phyloP scores from a whole-genome alignment of 2,329 filamentous ascomycete genomes.

The Kalmusia sp. region DNA sequence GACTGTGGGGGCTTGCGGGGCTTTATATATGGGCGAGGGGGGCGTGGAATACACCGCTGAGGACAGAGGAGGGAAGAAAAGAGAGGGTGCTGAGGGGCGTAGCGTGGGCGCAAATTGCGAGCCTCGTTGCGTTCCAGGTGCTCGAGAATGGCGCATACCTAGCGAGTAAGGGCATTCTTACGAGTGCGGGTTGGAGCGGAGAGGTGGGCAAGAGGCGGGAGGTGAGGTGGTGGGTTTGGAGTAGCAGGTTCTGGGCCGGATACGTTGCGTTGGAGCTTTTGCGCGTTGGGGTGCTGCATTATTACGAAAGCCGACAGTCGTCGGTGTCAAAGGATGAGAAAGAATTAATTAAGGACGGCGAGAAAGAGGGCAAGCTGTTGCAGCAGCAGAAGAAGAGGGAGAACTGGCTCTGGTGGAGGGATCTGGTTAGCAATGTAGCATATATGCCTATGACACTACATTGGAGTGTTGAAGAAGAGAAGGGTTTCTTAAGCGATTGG shows the following conservation, averaged over 20 bases:
- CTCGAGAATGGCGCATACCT: slow-evolving; percentile 87
- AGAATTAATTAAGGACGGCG: slow-evolving; percentile 47
- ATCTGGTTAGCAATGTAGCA: slow-evolving; percentile 72
- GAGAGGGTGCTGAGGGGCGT: slow-evolving; percentile 51
- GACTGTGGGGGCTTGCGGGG: slow-evolving; percentile 79
- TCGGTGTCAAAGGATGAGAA: slow-evolving; percentile 11
- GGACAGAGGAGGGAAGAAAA: slow-evolving; percentile 29
- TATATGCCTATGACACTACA: slow-evolving; percentile 86
- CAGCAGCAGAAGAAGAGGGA: slow-evolving; percentile 34
- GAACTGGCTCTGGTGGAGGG: slow-evolving; percentile 65
- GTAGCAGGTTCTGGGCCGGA: slow-evolving; percentile 78
- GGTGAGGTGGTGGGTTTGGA: slow-evolving; percentile 71
- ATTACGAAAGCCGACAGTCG: slow-evolving; percentile 21
- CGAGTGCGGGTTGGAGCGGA: slow-evolving; percentile 54
- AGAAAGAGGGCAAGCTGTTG: slow-evolving; percentile 57
- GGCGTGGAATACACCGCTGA: slow-evolving; percentile 38
- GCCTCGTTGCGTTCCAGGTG: slow-evolving; percentile 74
- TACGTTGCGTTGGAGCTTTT: slow-evolving; percentile 80
- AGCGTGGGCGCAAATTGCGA: slow-evolving; percentile 71
- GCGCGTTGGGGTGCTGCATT: slow-evolving; percentile 59
- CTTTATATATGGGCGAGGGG: slow-evolving; percentile 72
- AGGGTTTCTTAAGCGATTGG: slow-evolving; percentile 67
- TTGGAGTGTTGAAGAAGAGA: slow-evolving; percentile 70
- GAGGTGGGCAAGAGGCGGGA: slow-evolving; percentile 58
- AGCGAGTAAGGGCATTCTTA: slow-evolving; percentile 72